phyloP scores from a whole-genome alignment of 2,329 filamentous ascomycete genomes.

The Botrytis sinoallii region DNA sequence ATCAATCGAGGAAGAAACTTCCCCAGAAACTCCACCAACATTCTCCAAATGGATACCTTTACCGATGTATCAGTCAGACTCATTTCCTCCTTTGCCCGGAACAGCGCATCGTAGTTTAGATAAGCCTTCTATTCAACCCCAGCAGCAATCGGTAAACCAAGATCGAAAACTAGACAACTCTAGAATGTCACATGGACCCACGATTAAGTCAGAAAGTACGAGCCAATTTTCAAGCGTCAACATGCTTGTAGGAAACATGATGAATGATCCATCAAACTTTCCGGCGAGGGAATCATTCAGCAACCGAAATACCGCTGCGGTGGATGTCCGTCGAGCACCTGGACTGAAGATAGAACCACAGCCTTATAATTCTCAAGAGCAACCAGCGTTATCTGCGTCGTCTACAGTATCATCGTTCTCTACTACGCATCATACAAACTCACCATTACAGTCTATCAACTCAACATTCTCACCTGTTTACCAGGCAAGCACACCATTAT shows the following conservation, averaged over 20 bases:
- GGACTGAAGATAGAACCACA: background rate
- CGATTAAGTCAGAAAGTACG: background rate
- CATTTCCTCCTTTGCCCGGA: background rate
- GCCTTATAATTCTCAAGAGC: background rate
- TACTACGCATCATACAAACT: background rate
- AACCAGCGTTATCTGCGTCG: background rate
- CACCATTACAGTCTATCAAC: background rate
- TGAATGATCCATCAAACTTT: background rate
- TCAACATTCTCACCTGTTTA: background rate
- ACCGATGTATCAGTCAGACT: background rate
- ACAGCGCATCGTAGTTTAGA: background rate
- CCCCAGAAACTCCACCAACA: background rate
- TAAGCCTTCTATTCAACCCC: background rate
- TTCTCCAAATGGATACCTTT: background rate
- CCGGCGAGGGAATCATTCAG: background rate
- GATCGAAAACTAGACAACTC: background rate
- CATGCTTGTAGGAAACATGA: background rate
- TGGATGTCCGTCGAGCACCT: background rate
- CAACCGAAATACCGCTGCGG: background rate
- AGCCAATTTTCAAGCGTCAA: background rate
- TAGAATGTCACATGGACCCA: background rate
- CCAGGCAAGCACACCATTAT: background rate
- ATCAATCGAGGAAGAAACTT: background rate
- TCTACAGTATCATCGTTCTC: conserved; percentile 1
- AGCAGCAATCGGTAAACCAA: background rate